Base-by-base conservation (phyloP, 2,329 filamentous ascomycete species). In the Paraconiothyrium sp. region DNA sequence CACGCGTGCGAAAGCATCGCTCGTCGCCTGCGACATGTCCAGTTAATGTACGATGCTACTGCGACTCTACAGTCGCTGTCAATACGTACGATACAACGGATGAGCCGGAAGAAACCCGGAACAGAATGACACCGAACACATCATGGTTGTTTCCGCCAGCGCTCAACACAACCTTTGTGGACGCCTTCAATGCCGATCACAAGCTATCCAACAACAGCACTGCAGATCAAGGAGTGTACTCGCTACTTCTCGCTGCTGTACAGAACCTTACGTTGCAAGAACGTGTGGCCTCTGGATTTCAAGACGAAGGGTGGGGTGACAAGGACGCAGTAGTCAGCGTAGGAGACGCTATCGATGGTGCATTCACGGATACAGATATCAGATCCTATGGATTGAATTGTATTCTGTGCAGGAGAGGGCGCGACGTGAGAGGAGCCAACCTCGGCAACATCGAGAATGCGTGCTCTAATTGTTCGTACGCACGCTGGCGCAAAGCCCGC, bases 401-500 rank as follows among this genome's bases (percentile, higher is more conserved):
- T 34, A n/a, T 59, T 24, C 35, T 52, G 4, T 62, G 60, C 57
- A 56, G 2, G 32, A 24, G 13, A 16, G 60, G 60, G 14, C 30
- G 41, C 13, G 34, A n/a, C 24, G 11, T n/a, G 49, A 35, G 14
- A 22, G 27, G 27, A 30, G 27, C 27, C 27, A 30, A 30, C 27
- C 27, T 30, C 27, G 27, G 27, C 27, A 30, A 27, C 6, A 46
- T 54, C 20, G 60, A 58, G 20, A 54, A 51, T 30, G 60, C 60
- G 13, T 62, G 60, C 41, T 30, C 54, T n/a, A 62, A 59, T 37
- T 62, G 60, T 62, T 47, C n/a, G 58, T 49, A 24, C 24, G 11
- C n/a, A 37, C 13, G 20, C 27, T 35, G 20, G 14, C 20, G 30
- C 20, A 34, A 6, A 16, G 13, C n/a, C 44, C 47, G 27, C 30